These are phyloP conservation scores for Triangularia setosa DNA, from an alignment of 2,329 filamentous ascomycete species.

Conservation along the genomic window DNA sequence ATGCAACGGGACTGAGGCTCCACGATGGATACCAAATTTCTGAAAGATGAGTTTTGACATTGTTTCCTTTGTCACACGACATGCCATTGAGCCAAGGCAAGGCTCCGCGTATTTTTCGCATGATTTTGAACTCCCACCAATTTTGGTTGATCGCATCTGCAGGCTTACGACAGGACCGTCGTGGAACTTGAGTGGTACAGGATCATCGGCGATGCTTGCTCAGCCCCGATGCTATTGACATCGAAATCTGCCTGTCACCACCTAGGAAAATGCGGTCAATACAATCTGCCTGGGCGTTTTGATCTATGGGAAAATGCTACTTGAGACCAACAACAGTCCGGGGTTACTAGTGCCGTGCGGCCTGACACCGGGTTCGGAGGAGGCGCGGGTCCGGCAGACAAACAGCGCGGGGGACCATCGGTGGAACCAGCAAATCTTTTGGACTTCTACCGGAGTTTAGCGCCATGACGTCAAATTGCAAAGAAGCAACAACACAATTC, in stretches of 20 bases:
- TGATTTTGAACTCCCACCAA: neutral
- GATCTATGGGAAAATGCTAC: neutral
- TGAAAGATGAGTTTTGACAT: neutral
- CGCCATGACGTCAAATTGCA: conserved; percentile 7
- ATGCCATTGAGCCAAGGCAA: neutral
- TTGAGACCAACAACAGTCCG: neutral
- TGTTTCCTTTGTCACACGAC: neutral
- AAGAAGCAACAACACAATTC: neutral
- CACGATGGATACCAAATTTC: neutral
- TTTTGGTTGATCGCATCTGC: neutral
- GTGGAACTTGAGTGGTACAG: neutral
- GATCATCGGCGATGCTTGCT: neutral
- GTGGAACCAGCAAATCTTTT: neutral
- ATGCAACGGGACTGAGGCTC: neutral
- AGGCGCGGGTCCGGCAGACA: conserved; percentile 1
- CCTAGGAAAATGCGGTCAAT: neutral
- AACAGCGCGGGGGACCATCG: neutral
- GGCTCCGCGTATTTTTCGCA: neutral
- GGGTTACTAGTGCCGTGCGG: conserved; percentile 1
- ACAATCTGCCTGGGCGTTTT: neutral
- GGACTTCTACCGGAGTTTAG: neutral
- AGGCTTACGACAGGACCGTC: neutral
- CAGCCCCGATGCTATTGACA: neutral
- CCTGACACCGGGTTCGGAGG: conserved; percentile 4
- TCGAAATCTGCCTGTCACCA: neutral